These are phyloP conservation scores for Globisporangium canariense DNA, from an alignment of 352 stramenopile species.

Conservation along the genomic window DNA sequence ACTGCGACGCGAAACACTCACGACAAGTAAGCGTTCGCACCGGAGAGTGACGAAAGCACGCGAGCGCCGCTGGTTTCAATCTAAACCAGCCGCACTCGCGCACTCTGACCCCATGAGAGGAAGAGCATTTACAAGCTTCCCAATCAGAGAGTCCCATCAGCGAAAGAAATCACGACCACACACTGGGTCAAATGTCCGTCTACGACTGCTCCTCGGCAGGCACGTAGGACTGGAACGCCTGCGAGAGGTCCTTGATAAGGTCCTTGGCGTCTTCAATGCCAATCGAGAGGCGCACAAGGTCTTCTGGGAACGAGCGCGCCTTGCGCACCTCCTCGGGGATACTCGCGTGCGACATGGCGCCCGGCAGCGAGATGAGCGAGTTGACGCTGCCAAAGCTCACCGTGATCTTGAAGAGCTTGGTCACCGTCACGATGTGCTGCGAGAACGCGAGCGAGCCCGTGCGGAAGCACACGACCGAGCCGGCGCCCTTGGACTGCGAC, in stretches of 20 bases:
- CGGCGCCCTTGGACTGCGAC: constrained; percentile 76
- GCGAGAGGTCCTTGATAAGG: constrained; percentile 92
- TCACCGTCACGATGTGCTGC: constrained; percentile 87
- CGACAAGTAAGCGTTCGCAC: background rate
- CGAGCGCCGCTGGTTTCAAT: background rate
- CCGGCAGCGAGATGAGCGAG: constrained; percentile 89
- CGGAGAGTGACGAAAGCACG: constrained; percentile 21
- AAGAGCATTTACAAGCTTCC: background rate
- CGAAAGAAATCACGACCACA: background rate
- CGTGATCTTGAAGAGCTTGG: constrained; percentile 95
- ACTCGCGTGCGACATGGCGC: constrained; percentile 95
- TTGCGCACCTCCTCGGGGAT: constrained; percentile 92
- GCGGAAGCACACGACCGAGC: constrained; percentile 90
- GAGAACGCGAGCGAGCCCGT: constrained; percentile 84
- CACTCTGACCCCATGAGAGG: constrained; percentile 23
- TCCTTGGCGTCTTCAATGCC: constrained; percentile 94
- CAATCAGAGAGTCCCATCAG: constrained; percentile 21
- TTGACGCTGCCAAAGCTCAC: constrained; percentile 92
- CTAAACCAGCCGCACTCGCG: background rate
- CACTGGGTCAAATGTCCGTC: background rate
- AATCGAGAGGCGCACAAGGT: constrained; percentile 92
- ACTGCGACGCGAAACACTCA: constrained; percentile 11
- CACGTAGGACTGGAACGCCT: constrained; percentile 84
- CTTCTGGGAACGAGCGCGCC: constrained; percentile 89
- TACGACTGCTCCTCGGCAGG: constrained; percentile 16